Evolutionary conservation across 192 early-diverging fungal genomes (phyloP).

Genomic region (Coemansia sp.): DNA sequence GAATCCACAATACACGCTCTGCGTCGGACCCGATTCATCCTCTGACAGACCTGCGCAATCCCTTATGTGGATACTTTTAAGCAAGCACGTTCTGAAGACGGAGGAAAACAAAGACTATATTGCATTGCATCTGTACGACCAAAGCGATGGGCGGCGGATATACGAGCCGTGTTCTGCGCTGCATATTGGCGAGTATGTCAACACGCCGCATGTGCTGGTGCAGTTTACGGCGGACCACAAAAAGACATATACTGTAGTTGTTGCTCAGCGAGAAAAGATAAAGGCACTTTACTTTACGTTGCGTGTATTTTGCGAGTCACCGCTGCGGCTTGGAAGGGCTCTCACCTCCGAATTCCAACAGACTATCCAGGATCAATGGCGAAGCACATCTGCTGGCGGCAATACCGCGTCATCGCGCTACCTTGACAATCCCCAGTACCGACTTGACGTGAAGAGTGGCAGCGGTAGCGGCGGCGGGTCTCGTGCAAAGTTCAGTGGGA

Average conservation of each 20-base stretch:
- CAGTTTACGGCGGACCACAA: constrained; percentile 25
- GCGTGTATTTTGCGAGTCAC: constrained; percentile 65
- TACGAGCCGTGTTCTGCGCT: constrained; percentile 68
- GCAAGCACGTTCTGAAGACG: constrained; percentile 79
- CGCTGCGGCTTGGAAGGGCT: constrained; percentile 64
- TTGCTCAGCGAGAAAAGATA: constrained; percentile 75
- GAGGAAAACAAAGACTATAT: constrained; percentile 88
- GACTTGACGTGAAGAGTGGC: constrained; percentile 58
- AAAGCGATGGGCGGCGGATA: constrained; percentile 62
- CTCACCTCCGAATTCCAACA: constrained; percentile 36
- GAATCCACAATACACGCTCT: constrained; percentile 82
- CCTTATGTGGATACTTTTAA: constrained; percentile 76
- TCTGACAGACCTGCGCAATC: constrained; percentile 23
- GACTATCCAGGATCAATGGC: constrained; percentile 69
- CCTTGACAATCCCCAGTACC: constrained; percentile 79
- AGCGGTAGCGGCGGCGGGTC: constrained; percentile 9
- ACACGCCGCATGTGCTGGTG: constrained; percentile 79
- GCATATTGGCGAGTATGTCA: constrained; percentile 79
- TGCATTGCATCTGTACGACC: constrained; percentile 80
- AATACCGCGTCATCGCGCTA: constrained; percentile 68
- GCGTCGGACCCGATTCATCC: constrained; percentile 48
- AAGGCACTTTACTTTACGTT: constrained; percentile 75
- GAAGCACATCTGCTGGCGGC: constrained; percentile 73
- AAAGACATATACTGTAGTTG: constrained; percentile 69
- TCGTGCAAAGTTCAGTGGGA: constrained; percentile 15